These are phyloP conservation scores for Fusarium brachygibbosum DNA, from an alignment of 2,329 filamentous ascomycete genomes.

Conservation along the genomic window DNA sequence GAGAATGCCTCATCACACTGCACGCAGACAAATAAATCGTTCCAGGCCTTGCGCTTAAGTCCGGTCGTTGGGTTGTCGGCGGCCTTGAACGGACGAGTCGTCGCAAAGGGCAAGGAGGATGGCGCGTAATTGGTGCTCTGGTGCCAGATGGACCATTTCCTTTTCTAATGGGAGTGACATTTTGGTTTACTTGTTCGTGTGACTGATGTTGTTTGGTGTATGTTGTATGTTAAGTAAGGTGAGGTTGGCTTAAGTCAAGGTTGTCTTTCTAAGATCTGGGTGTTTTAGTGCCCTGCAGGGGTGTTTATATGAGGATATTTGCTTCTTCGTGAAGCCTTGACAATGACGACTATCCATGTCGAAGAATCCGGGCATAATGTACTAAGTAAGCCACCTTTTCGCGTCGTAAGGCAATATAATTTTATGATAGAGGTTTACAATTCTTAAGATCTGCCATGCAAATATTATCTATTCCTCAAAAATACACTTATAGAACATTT, in stretches of 20 bases:
- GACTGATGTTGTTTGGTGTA: neutral
- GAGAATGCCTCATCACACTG: slow-evolving; percentile 30
- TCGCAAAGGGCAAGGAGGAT: slow-evolving; percentile 40
- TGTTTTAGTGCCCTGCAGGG: neutral
- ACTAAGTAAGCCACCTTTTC: neutral
- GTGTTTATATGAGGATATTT: neutral
- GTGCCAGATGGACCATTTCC: slow-evolving; percentile 24
- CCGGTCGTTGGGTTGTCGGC: neutral
- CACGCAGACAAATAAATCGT: slow-evolving; percentile 33
- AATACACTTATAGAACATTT: neutral
- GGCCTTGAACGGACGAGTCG: slow-evolving; percentile 10
- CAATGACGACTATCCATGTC: neutral
- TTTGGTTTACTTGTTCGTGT: neutral
- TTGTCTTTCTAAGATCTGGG: neutral
- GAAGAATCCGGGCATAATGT: neutral
- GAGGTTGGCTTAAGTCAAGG: no score
- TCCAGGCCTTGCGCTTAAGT: slow-evolving; percentile 37
- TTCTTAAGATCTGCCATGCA: neutral
- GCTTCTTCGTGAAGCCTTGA: neutral
- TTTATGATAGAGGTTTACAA: neutral
- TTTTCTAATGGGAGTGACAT: slow-evolving; percentile 9
- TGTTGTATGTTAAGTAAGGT: no score
- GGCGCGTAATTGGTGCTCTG: slow-evolving; percentile 35
- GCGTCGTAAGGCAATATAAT: neutral
- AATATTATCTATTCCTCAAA: neutral